A percentile compares a stretch with the other conserved stretches of the same genome.
Conservation (phyloP, 2,329 filamentous ascomycete genomes). For the Fusarium sp. region DNA sequence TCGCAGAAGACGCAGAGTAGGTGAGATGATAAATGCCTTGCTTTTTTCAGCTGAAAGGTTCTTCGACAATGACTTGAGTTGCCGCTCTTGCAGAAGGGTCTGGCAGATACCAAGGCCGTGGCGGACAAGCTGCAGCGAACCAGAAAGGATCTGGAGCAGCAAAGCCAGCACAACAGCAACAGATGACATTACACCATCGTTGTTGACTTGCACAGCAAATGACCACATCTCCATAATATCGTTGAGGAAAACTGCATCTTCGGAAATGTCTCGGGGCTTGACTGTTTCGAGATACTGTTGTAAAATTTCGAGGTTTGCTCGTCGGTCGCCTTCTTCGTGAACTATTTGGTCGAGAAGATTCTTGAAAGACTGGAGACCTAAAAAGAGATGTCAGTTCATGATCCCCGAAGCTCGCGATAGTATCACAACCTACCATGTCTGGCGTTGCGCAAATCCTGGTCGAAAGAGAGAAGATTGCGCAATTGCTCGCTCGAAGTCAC, state of each 20-base stretch:
- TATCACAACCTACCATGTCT: slow-evolving; percentile 67
- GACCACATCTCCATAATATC: slow-evolving; percentile 92
- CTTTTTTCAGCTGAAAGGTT: slow-evolving; percentile 83
- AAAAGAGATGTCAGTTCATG: neutral
- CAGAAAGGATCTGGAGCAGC: slow-evolving; percentile 82
- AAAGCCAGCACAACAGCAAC: slow-evolving; percentile 85
- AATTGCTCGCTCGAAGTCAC: slow-evolving; percentile 75
- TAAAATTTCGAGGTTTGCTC: slow-evolving; percentile 67
- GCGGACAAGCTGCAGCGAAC: slow-evolving; percentile 77
- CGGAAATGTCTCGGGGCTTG: slow-evolving; percentile 59
- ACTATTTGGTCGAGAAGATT: slow-evolving; percentile 75
- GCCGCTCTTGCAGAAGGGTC: slow-evolving; percentile 82
- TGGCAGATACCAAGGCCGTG: slow-evolving; percentile 84
- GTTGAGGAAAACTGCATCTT: slow-evolving; percentile 72
- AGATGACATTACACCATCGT: slow-evolving; percentile 83
- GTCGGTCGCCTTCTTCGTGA: slow-evolving; percentile 58
- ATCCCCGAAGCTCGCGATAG: neutral
- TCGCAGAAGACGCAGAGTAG: slow-evolving; percentile 84
- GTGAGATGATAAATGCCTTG: slow-evolving; percentile 90
- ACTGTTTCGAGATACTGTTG: slow-evolving; percentile 74
- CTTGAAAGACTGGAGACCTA: slow-evolving; percentile 77
- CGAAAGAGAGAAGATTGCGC: slow-evolving; percentile 74
- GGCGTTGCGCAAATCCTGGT: slow-evolving; percentile 75
- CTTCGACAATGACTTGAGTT: slow-evolving; percentile 82
- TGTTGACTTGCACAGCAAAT: slow-evolving; percentile 81